phyloP scores from a whole-genome alignment of 169 alveolate species.

The Eimeria brunetti region DNA sequence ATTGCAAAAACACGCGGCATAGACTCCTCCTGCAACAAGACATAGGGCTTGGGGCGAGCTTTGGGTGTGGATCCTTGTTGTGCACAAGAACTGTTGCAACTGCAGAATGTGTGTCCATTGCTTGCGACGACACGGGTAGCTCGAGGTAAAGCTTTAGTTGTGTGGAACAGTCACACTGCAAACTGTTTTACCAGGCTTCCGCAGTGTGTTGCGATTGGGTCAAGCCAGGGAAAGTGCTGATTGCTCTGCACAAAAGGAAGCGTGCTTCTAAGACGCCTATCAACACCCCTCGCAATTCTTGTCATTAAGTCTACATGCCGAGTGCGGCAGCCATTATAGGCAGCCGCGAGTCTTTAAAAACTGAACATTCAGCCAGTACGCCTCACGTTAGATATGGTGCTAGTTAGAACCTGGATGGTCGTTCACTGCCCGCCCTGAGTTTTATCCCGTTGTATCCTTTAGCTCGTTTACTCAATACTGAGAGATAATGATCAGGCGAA shows the following conservation, averaged over 20 bases:
- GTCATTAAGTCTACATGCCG: neutral
- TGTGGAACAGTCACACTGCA: neutral
- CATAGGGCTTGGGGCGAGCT: neutral
- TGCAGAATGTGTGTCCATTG: constrained; percentile 1
- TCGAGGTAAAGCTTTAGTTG: neutral
- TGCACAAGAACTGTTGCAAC: neutral
- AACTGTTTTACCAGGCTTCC: neutral
- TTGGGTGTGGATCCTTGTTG: neutral
- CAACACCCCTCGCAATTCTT: neutral
- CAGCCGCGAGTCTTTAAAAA: neutral
- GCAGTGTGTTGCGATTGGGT: neutral
- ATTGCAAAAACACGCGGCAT: neutral
- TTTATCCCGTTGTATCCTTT: neutral
- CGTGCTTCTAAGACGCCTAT: neutral
- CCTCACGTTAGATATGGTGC: neutral
- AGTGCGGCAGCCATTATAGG: neutral
- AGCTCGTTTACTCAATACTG: neutral
- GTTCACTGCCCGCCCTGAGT: neutral
- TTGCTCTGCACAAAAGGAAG: neutral
- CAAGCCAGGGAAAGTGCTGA: neutral
- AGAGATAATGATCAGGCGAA: neutral
- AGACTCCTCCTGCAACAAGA: neutral
- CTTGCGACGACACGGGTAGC: neutral
- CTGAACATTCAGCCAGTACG: neutral
- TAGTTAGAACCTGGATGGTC: neutral